Percentiles rank a stretch among this genome's conserved stretches.
Evolutionary conservation across 495 filamentous ascomycete species (phyloP).

Genomic region (Tuber borchii): DNA sequence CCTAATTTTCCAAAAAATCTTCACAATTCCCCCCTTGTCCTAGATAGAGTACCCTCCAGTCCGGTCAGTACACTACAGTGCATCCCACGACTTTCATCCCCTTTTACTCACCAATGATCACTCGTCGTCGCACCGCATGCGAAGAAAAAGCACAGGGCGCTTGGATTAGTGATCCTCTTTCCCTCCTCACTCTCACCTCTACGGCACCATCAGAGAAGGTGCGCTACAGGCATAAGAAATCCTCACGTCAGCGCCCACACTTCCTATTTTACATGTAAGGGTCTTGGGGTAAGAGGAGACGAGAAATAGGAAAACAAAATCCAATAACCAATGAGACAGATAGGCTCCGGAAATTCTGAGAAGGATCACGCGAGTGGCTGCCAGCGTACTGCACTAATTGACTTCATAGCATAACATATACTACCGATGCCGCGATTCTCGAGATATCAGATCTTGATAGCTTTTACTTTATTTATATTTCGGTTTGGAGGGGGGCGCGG

Average conservation of each 20-base stretch:
- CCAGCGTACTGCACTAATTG: not conserved
- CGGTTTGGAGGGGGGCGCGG: not conserved
- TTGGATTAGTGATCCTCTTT: not conserved
- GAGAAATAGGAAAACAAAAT: not conserved
- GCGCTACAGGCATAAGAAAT: not conserved
- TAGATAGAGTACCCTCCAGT: not conserved
- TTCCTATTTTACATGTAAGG: not conserved
- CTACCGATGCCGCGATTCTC: not conserved
- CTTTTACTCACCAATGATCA: not conserved
- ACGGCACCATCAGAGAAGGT: not conserved
- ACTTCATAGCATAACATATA: not conserved
- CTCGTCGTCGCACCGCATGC: not conserved
- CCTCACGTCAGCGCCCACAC: not conserved
- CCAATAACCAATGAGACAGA: not conserved
- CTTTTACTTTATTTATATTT: not conserved
- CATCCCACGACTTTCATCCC: not conserved
- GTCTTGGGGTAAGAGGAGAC: not conserved
- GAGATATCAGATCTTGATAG: not conserved
- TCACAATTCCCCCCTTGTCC: not conserved
- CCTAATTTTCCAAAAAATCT: not conserved
- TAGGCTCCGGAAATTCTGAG: not conserved
- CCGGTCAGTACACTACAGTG: too few relatives aligned
- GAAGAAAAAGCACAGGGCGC: not conserved
- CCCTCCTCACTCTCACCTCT: not conserved
- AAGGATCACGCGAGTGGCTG: not conserved